These are phyloP conservation scores for Penicillium oxalicum DNA, from an alignment of 2,329 filamentous ascomycete genomes.

Conservation along the genomic window DNA sequence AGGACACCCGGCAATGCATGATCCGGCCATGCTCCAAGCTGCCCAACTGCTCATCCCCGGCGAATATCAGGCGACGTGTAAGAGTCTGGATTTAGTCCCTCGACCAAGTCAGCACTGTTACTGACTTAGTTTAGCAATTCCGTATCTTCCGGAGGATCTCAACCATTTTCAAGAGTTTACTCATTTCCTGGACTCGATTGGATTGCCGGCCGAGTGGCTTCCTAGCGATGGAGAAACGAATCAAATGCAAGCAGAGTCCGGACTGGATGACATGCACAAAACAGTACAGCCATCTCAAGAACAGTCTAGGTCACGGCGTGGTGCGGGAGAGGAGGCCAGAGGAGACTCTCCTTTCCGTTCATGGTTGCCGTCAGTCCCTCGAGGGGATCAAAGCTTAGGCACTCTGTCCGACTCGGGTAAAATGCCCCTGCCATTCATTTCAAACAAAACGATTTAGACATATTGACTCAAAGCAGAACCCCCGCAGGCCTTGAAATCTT, in stretches of 20 bases:
- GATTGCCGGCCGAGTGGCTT: slow-evolving; percentile 31
- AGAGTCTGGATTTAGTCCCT: not conserved
- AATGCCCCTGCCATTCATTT: not conserved
- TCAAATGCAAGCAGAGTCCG: slow-evolving; percentile 20
- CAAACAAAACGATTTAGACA: not conserved
- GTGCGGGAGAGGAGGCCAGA: slow-evolving; percentile 20
- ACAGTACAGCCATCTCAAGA: slow-evolving; percentile 14
- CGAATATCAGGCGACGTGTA: slow-evolving; percentile 23
- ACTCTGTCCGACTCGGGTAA: slow-evolving; percentile 29
- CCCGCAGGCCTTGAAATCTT: slow-evolving; percentile 19
- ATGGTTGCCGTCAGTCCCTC: slow-evolving; percentile 29
- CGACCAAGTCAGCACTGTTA: not conserved
- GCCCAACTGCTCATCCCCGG: slow-evolving; percentile 30
- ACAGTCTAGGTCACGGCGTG: slow-evolving; percentile 17
- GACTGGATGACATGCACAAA: slow-evolving; percentile 21
- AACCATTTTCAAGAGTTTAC: slow-evolving; percentile 35
- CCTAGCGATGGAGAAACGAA: slow-evolving; percentile 22
- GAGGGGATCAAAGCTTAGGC: slow-evolving; percentile 28
- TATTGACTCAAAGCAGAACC: slow-evolving; percentile 17
- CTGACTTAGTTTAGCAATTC: slow-evolving; percentile 19
- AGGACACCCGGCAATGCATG: slow-evolving; percentile 23
- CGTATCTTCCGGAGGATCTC: slow-evolving; percentile 29
- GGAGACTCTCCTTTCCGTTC: slow-evolving; percentile 31
- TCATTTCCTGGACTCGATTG: slow-evolving; percentile 32
- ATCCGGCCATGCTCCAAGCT: slow-evolving; percentile 36